Evolutionary conservation across 345 rosid species (phyloP).

Genomic region (Atalantia buxifolia): DNA sequence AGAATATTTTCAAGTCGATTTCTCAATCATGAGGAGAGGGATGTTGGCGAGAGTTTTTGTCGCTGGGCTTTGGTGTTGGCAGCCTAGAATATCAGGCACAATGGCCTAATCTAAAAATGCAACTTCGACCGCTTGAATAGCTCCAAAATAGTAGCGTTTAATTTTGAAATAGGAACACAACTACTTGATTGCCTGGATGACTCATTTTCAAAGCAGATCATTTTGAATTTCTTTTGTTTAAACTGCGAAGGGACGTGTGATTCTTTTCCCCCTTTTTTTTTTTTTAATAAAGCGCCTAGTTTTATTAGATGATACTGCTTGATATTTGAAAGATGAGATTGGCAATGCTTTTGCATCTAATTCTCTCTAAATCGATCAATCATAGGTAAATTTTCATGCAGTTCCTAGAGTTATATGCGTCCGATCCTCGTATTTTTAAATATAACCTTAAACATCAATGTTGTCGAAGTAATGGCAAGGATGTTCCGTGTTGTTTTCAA

Average conservation of each 20-base stretch:
- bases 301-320: not conserved
- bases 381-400: no score
- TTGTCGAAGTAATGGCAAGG: no score
- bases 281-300: not conserved
- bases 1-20: no score
- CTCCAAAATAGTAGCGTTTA: not conserved
- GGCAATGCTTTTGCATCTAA: no score
- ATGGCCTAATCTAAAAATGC: not conserved
- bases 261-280: no score
- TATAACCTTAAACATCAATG: no score
- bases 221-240: no score
- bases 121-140: not conserved
- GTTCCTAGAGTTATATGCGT: no score
- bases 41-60: not conserved
- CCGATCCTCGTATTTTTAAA: no score
- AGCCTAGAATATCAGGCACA: not conserved
- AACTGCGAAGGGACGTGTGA: not conserved
- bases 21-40: conserved; percentile 1
- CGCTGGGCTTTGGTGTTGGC: not conserved
- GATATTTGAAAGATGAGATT: no score
- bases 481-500: no score
- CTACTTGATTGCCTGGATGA: not conserved
- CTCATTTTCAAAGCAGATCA: not conserved
- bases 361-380: no score
- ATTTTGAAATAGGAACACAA: not conserved